Evolutionary conservation across 306 rosid genomes (phyloP), one percentile per base, ranked within the genome.

Genomic region (Lablab purpureus): DNA sequence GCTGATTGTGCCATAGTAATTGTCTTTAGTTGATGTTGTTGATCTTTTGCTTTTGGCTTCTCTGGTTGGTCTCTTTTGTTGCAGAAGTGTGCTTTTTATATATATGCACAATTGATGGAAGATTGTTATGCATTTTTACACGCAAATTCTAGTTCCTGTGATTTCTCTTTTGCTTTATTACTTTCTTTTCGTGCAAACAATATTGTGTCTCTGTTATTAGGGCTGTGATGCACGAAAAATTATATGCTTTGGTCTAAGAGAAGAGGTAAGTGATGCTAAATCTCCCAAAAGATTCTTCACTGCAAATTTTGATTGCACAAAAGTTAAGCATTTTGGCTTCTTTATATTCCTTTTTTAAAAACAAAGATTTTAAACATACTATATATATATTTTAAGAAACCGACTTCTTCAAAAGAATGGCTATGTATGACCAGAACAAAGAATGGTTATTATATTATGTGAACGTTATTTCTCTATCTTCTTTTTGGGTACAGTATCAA

Each of bases 151-250:
- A 55, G 25, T 67, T 56, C 10, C 51, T 65, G 37, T 62, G 12
- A 25, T 75, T 19, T 13, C 45, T 82, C 7, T 40, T 82, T 62
- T 70, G 54, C 66, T 78, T 79, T 78, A 77, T 85, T 77, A 73
- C 88, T 81, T 85, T 77, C 88, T 85, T 85, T 81, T 73, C 85
- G 65, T 85, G 75, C 88, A 81, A 77, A 73, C 84, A 40, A 10
- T 40, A 74, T 79, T 49, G 73, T 46, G 52, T 55, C 34, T 25
- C 30, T 78, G 71, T 62, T 12, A 36, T 10, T 7, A 68, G 67
- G 54, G 27, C 11, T 18, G 12, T 46, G 10, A 59, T 73, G 76
- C 75, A 74, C 74, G 83, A 49, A 66, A 84, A 72, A 40, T 43
- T 19, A 81, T 81, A 85, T 85, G 55, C 88, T 71, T 85, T 77